Evolutionary conservation across 352 stramenopile species (phyloP), one percentile per base, ranked within the genome.

Genomic region (Globisporangium iwayamae): DNA sequence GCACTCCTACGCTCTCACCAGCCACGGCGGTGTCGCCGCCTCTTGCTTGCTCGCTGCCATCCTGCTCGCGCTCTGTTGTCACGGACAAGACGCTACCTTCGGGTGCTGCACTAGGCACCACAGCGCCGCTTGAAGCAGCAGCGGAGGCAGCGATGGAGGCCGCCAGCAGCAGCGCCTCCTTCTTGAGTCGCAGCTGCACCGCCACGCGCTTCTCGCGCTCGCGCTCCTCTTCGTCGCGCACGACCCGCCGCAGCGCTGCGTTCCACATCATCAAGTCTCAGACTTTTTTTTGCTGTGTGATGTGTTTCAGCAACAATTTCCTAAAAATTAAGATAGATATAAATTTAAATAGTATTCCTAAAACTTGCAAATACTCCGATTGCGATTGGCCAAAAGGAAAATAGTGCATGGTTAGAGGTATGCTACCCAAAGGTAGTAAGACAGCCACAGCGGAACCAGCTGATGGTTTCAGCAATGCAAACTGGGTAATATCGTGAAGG

Each of bases 181-280:
- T 62, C 47, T 69, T 70, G 4, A 77, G 62, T 13, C 76, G 64
- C 50, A 58, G 36, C 66, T 78, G 74, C 58, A 68, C 65, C 9
- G 60, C 57, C 47, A 67, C 52, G 13, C 73, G 71, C 64, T 76
- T 76, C 64, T 82, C 69, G 39, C 65, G 66, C 56, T 67, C 60
- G 18, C 61, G 66, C 36, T 70, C 63, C 47, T 82, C 74, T 46
- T 79, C 71, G 13, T 57, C 69, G 25, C 60, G 63, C 63, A 82
- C 74, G 64, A 78, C 47, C 16, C 69, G 66, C 59, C 74, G 69
- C 34, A 82, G 59, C 51, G 63, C 56, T 4, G 62, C 63, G 41
- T 72, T 82, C 74, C 63, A 66, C 56, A 65, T 55, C 4, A 6
- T 39, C 34, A 39, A 13, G 10, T 39, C 34, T 28, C 25, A 28